Evolutionary conservation across 257 asterid genomes (phyloP).

Genomic region (Misopates orontium): DNA sequence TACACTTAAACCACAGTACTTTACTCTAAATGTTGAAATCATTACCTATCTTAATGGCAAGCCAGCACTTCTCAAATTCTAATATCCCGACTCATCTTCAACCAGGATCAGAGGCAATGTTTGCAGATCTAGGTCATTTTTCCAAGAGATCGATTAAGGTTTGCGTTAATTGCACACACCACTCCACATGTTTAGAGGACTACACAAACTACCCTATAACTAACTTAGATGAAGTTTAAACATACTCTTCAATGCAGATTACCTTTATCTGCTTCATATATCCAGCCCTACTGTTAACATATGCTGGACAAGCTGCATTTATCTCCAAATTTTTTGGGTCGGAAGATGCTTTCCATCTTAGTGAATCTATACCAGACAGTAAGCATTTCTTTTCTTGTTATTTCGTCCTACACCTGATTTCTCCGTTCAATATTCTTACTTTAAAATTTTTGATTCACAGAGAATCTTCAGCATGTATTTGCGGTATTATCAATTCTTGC

Average conservation of each 20-base stretch:
- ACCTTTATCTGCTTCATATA: conserved; percentile 75
- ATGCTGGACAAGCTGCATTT: conserved; percentile 95
- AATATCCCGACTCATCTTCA: conserved; percentile 13
- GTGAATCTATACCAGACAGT: conserved; percentile 85
- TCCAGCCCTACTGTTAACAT: conserved; percentile 75
- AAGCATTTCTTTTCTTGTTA: conserved; percentile 37
- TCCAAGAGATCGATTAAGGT: conserved; percentile 91
- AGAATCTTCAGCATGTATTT: conserved; percentile 66
- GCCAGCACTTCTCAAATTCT: conserved; percentile 12
- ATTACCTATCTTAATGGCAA: not conserved
- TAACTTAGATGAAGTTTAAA: conserved; percentile 7
- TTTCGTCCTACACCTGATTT: conserved; percentile 13
- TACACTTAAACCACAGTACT: conserved; percentile 3
- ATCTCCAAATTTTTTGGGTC: conserved; percentile 44
- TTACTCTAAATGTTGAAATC: not conserved
- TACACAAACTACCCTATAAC: too few species aligned
- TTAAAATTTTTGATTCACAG: conserved; percentile 40
- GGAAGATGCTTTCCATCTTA: conserved; percentile 61
- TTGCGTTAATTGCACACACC: not conserved
- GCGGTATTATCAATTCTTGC: conserved; percentile 80
- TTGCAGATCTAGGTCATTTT: conserved; percentile 90
- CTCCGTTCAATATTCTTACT: conserved; percentile 25
- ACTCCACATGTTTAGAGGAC: too few species aligned
- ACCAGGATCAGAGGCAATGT: conserved; percentile 92
- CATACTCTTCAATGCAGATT: conserved; percentile 50